phyloP scores from a whole-genome alignment of 164 flowering plant species.

The Berberis vulgaris region DNA sequence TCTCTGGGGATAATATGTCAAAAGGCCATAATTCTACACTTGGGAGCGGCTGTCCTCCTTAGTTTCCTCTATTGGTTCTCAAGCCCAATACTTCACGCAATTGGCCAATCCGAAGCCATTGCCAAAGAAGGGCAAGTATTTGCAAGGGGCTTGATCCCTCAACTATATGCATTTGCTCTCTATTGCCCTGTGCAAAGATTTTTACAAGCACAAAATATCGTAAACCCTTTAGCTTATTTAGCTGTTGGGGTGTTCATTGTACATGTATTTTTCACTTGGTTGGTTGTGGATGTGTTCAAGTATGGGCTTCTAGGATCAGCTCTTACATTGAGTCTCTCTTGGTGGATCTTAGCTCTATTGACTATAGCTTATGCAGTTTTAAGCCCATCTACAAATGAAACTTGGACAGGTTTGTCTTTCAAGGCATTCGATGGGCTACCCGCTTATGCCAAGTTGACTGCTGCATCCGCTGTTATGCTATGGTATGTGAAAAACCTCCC shows the following conservation, averaged over 20 bases:
- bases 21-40: slow-evolving; percentile 54
- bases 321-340: slow-evolving; percentile 56
- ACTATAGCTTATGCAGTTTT: slow-evolving; percentile 45
- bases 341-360: slow-evolving; percentile 60
- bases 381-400: slow-evolving; percentile 53
- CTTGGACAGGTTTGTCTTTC: slow-evolving; percentile 66
- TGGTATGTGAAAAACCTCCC: slow-evolving; percentile 28
- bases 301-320: slow-evolving; percentile 73
- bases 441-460: slow-evolving; percentile 66
- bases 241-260: slow-evolving; percentile 50
- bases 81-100: slow-evolving; percentile 36
- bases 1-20: slow-evolving; percentile 66
- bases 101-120: slow-evolving; percentile 49
- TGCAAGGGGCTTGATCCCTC: slow-evolving; percentile 61
- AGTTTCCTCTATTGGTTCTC: slow-evolving; percentile 64
- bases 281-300: slow-evolving; percentile 39
- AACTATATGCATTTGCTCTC: slow-evolving; percentile 60
- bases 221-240: slow-evolving; percentile 68
- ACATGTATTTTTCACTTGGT: slow-evolving; percentile 47
- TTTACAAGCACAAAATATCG: slow-evolving; percentile 73
- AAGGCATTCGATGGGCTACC: slow-evolving; percentile 62
- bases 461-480: slow-evolving; percentile 73
- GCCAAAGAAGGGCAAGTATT: slow-evolving; percentile 53
- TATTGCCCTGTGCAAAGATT: slow-evolving; percentile 79
- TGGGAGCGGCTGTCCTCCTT: slow-evolving; percentile 55